Conservation (phyloP, 441 rosid genomes). For the Kokia cookei region DNA sequence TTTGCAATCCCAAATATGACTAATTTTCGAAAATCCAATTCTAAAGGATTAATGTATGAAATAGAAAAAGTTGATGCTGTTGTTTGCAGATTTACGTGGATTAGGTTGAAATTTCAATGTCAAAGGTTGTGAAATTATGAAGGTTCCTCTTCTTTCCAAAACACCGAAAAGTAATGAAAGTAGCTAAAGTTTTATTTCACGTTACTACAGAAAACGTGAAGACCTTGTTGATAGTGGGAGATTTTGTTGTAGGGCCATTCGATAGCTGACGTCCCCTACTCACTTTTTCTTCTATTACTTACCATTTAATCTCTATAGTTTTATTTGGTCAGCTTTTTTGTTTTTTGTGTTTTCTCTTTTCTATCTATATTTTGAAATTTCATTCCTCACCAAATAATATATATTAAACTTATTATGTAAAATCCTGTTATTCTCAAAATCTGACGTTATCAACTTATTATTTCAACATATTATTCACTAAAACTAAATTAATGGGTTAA, state of each 20-base stretch:
- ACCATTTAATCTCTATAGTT: too few species aligned
- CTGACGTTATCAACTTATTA: too few species aligned
- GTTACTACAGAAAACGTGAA: background rate
- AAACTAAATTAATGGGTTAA: too few species aligned
- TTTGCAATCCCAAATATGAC: background rate
- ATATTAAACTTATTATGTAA: too few species aligned
- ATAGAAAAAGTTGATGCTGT: too few species aligned
- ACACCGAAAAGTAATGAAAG: background rate
- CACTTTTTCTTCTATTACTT: too few species aligned
- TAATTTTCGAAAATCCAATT: background rate
- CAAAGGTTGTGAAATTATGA: background rate
- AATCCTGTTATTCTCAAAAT: too few species aligned
- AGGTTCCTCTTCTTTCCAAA: background rate
- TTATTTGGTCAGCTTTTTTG: too few species aligned
- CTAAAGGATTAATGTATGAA: too few species aligned
- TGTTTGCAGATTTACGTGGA: too few species aligned
- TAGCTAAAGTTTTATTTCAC: background rate
- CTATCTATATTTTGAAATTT: too few species aligned
- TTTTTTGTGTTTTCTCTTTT: too few species aligned
- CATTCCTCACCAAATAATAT: background rate
- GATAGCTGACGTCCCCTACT: background rate
- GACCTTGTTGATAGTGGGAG: background rate
- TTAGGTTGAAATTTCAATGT: background rate
- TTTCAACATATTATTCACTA: fast-evolving
- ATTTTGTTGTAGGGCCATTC: background rate